phyloP scores from a whole-genome alignment of 179 eudicot species.

The Silene vulgaris region DNA sequence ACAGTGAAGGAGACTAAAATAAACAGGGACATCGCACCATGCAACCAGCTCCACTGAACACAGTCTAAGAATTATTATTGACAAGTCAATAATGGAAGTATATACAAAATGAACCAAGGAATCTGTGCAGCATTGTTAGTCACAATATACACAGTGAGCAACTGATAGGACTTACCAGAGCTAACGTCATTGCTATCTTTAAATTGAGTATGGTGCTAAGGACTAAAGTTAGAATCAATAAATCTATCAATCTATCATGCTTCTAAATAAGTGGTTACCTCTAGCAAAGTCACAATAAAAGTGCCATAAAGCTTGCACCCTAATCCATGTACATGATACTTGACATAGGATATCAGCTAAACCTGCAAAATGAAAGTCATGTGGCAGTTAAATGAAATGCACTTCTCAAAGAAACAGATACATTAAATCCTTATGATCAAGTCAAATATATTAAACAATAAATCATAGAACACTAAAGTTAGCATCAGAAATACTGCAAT shows the following conservation, averaged over 20 bases:
- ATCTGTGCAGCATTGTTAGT: slow-evolving; percentile 29
- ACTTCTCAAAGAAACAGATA: background rate
- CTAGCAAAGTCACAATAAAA: slow-evolving; percentile 20
- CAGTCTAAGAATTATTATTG: slow-evolving; percentile 6
- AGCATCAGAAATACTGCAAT: background rate
- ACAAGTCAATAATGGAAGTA: slow-evolving; percentile 25
- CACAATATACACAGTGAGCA: slow-evolving; percentile 28
- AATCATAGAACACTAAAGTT: background rate
- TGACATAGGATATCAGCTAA: slow-evolving; percentile 16
- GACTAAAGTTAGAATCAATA: slow-evolving; percentile 19
- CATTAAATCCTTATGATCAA: background rate
- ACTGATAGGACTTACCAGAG: slow-evolving; percentile 4
- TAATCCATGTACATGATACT: slow-evolving; percentile 12
- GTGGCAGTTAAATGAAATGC: background rate
- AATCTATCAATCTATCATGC: slow-evolving; percentile 25
- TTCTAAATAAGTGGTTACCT: slow-evolving; percentile 36
- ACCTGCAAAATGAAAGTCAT: slow-evolving; percentile 24
- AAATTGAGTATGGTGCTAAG: slow-evolving; percentile 18
- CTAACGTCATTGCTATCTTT: slow-evolving; percentile 14
- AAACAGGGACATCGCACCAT: background rate
- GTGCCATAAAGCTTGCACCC: slow-evolving; percentile 12
- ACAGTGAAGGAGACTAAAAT: slow-evolving; percentile 3
- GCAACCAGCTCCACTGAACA: slow-evolving; percentile 12
- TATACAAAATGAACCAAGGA: slow-evolving; percentile 27
- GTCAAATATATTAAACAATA: background rate